phyloP scores from a whole-genome alignment of 169 alveolate species.

The Hepatocystis sp. region DNA sequence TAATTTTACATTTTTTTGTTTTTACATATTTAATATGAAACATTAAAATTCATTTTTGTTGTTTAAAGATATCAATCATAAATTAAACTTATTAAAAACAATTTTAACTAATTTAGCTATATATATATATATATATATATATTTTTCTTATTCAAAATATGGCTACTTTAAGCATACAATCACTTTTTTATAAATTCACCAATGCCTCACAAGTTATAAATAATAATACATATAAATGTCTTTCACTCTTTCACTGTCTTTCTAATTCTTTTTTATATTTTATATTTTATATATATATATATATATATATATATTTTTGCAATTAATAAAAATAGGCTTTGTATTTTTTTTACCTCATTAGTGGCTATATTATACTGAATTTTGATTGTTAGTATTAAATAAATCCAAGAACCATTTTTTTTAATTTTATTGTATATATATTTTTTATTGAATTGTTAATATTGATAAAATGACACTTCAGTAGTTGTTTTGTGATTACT shows the following conservation, averaged over 20 bases:
- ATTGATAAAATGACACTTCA: no score
- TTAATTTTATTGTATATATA: no score
- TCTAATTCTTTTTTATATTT: not conserved
- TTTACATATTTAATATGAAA: no score
- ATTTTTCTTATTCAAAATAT: not conserved
- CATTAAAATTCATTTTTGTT: no score
- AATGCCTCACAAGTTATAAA: constrained; percentile 34
- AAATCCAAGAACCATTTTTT: no score
- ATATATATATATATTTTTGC: no score
- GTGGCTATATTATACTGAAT: constrained; percentile 36
- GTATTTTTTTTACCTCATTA: constrained; percentile 38
- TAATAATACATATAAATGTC: not conserved
- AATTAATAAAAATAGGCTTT: constrained; percentile 48
- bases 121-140: constrained; percentile 1
- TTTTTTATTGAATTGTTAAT: not conserved
- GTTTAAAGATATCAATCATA: no score
- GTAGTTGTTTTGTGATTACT: no score
- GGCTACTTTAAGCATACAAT: not conserved
- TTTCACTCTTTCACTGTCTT: not conserved
- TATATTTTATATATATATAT: constrained; percentile 9
- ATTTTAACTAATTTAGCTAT: no score
- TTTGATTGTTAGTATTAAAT: constrained; percentile 34
- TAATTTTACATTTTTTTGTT: no score
- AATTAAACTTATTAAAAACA: no score
- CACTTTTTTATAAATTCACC: constrained; percentile 8